Conservation (phyloP, 208 protist genomes). For the Balamuthia mandrillaris region DNA sequence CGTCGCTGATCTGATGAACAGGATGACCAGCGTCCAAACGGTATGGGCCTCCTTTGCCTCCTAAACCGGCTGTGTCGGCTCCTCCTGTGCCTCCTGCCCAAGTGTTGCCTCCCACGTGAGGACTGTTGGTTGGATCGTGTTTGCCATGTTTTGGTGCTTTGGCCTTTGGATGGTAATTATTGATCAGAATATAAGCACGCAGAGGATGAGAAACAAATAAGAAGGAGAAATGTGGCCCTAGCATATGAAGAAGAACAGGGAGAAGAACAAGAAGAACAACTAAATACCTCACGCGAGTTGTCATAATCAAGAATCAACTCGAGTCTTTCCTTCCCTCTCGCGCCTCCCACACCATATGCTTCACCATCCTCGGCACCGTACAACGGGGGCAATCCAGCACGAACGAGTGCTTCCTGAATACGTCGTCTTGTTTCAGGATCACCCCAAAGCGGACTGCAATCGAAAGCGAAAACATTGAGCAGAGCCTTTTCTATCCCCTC, state of each 20-base stretch:
- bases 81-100: constrained; percentile 79
- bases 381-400: not conserved
- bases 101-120: constrained; percentile 86
- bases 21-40: constrained; percentile 80
- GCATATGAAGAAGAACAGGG: too few species aligned
- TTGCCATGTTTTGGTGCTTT: constrained; percentile 78
- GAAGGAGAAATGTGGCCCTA: too few species aligned
- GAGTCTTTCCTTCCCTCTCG: not conserved
- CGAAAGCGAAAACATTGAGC: constrained; percentile 13
- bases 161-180: not conserved
- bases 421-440: not conserved
- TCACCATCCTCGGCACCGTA: too few species aligned
- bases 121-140: constrained; percentile 75
- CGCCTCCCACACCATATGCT: too few species aligned
- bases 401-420: not conserved
- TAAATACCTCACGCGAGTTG: not conserved
- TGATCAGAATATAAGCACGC: not conserved
- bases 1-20: constrained; percentile 81
- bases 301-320: constrained; percentile 1
- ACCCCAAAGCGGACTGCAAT: constrained; percentile 11
- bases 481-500: constrained; percentile 60
- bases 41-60: constrained; percentile 82
- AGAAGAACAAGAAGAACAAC: too few species aligned
- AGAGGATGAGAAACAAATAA: not conserved
- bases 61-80: constrained; percentile 47